Base-by-base conservation (phyloP, 768 basidiomycete species). In the Amanita polypyramis region DNA sequence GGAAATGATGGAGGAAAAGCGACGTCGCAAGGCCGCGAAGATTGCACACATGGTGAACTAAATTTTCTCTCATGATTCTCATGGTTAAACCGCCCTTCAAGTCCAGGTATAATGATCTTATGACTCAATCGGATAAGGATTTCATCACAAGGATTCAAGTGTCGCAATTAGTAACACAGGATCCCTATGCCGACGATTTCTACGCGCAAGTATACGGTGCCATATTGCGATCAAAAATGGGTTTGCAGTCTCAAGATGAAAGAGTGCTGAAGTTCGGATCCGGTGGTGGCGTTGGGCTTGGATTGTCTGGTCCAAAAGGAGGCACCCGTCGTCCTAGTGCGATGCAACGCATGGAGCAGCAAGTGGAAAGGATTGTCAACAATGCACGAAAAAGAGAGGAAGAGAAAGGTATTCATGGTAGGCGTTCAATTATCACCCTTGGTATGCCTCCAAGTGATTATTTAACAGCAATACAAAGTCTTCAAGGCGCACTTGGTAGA, bases 81-180 rank as follows among this genome's bases (percentile, higher is more conserved):
- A 15, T 20, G 14, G 33, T 45, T 55, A 6, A 60, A 49, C 21
- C 34, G 54, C 29, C 15, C 54, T 48, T 48, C 32, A 45, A 92
- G 91, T 79, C 92, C 51, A 81, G 88, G 51, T 93, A 93, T 60
- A 95, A 95, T 56, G 90, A 93, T 62, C 74, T 94, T 32, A 95
- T 95, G 92, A 92, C 91, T 2, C 91, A 93, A 65, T 93, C 89
- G 9, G 96, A 99, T 73, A 98, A 98, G 68, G 96, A 98, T 60
- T 99, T 98, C 61, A 98, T 99, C 66, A 98, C 96, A 30, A 82
- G 96, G 20, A 98, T 99, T 53, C 96, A 99, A 64, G 90, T 99
- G 29, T 97, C 95, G 1, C 96, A 98, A 60, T 85, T 98, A 35
- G 93, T 96, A 37, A 95, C 93, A 5, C 84, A 89, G 58, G 96